Conservation (phyloP, 1,139 yeast species). For the Candida sp. region DNA sequence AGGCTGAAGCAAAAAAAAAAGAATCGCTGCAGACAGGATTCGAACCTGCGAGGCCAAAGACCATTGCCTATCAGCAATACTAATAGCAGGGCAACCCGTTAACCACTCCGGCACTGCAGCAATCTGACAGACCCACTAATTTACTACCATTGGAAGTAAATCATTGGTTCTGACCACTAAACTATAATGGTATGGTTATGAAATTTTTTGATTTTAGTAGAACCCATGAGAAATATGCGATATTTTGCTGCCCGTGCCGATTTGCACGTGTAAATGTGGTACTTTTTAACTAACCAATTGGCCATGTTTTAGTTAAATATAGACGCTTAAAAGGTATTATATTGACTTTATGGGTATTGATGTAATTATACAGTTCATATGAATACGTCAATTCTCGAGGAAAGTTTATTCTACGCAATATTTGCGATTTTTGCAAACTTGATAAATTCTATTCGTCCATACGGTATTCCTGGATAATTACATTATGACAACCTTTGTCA, state of each 20-base stretch:
- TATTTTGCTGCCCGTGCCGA: too few species aligned
- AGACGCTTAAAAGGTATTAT: too few species aligned
- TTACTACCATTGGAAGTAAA: background rate
- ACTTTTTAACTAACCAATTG: too few species aligned
- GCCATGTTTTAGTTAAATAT: too few species aligned
- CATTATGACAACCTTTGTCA: slow-evolving; percentile 77
- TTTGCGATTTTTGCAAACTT: too few species aligned
- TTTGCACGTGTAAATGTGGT: too few species aligned
- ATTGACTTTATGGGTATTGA: too few species aligned
- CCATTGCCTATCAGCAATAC: slow-evolving; percentile 61
- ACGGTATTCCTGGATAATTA: slow-evolving; percentile 57
- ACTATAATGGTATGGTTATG: slow-evolving; percentile 1
- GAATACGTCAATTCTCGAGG: too few species aligned
- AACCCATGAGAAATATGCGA: too few species aligned
- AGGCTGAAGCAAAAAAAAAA: slow-evolving; percentile 22
- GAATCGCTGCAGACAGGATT: slow-evolving; percentile 79
- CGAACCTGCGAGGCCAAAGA: slow-evolving; percentile 87
- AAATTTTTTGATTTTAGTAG: too few species aligned
- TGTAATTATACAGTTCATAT: too few species aligned
- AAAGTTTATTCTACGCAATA: too few species aligned
- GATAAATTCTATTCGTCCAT: slow-evolving; percentile 43
- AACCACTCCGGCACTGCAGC: slow-evolving; percentile 86
- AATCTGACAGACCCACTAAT: slow-evolving; percentile 3
- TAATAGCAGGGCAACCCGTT: slow-evolving; percentile 81
- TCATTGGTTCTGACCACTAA: background rate